Evolutionary conservation across 306 rosid genomes (phyloP).

Genomic region (Corylus heterophylla): DNA sequence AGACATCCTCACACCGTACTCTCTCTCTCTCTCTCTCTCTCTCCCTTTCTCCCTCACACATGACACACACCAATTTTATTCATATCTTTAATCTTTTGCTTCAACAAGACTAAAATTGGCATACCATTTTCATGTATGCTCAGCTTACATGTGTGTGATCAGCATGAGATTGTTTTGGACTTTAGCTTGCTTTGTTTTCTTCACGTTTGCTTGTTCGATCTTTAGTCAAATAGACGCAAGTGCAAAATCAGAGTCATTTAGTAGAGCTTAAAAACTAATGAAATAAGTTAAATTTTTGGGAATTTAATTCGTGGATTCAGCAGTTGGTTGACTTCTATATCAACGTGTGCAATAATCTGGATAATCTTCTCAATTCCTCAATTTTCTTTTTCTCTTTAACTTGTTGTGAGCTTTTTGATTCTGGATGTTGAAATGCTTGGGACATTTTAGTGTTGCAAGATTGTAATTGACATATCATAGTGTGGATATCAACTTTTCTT

Average conservation of each 20-base stretch:
- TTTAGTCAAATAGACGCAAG: background rate
- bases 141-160: background rate
- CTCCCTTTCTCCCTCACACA: background rate
- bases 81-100: constrained; percentile 16
- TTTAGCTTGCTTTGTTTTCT: background rate
- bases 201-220: no score
- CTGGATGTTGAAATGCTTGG: no score
- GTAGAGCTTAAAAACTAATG: background rate
- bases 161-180: background rate
- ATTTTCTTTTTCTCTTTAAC: background rate
- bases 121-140: background rate
- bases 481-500: background rate
- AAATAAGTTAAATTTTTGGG: background rate
- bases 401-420: background rate
- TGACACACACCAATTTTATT: background rate
- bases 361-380: background rate
- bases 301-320: no score
- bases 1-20: constrained; percentile 66
- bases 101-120: background rate
- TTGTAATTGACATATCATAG: no score
- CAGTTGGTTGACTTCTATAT: constrained; percentile 89
- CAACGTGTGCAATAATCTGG: no score
- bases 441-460: no score
- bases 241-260: background rate
- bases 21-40: constrained; percentile 8